These are phyloP conservation scores for Prillingera fragicola DNA, from an alignment of 1,284 basidiomycete species.

Conservation along the genomic window DNA sequence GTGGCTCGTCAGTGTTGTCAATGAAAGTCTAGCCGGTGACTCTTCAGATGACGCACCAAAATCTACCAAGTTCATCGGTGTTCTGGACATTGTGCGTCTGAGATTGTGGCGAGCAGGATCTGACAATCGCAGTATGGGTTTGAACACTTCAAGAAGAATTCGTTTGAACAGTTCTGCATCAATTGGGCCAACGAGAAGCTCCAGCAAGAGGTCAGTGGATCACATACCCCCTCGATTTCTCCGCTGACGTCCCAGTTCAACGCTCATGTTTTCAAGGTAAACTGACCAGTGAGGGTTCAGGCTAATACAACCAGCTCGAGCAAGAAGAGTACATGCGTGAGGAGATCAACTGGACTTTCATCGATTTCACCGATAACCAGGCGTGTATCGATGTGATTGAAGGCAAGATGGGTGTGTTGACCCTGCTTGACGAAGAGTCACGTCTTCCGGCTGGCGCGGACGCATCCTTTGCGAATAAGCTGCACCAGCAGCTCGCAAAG, in stretches of 20 bases:
- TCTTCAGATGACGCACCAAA: slow-evolving; percentile 74
- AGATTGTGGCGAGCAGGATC: slow-evolving; percentile 30
- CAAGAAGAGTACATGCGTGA: slow-evolving; percentile 99
- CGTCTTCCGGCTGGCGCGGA: slow-evolving; percentile 92
- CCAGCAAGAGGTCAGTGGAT: slow-evolving; percentile 80
- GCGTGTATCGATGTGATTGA: slow-evolving; percentile 98
- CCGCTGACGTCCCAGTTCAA: slow-evolving; percentile 63
- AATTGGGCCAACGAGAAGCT: slow-evolving; percentile 99
- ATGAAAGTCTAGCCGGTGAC: slow-evolving; percentile 89
- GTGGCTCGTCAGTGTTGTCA: slow-evolving; percentile 96
- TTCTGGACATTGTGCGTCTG: slow-evolving; percentile 66
- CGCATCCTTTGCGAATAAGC: slow-evolving; percentile 86
- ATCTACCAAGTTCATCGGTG: slow-evolving; percentile 97
- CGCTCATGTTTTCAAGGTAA: slow-evolving; percentile 87
- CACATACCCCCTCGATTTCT: too few species aligned
- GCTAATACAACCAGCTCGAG: slow-evolving; percentile 57
- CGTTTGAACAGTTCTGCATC: slow-evolving; percentile 99
- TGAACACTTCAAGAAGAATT: slow-evolving; percentile 97
- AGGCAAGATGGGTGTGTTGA: slow-evolving; percentile 90
- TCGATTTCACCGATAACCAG: slow-evolving; percentile 98
- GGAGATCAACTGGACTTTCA: slow-evolving; percentile 99
- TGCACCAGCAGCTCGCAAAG: slow-evolving; percentile 79
- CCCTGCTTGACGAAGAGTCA: slow-evolving; percentile 95
- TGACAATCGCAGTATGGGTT: slow-evolving; percentile 64
- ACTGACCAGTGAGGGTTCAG: not conserved